These are phyloP conservation scores for Blastobotrys raffinosifermentans DNA, from an alignment of 1,139 yeast species.

Conservation along the genomic window DNA sequence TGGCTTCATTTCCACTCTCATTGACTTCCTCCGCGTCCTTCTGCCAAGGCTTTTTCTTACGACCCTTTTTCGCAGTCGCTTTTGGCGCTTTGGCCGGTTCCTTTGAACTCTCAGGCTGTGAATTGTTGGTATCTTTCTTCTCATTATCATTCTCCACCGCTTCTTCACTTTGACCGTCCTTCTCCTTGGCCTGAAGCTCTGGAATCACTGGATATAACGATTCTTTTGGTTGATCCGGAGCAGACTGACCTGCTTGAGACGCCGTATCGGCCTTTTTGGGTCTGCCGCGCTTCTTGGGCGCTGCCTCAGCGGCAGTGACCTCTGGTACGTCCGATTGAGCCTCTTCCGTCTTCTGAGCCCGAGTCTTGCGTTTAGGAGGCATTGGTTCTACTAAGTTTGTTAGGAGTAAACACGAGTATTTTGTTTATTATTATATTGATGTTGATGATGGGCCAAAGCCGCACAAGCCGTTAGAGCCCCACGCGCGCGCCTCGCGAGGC, in stretches of 20 bases:
- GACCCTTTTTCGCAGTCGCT: not conserved
- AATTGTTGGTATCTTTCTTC: not conserved
- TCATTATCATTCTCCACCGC: not conserved
- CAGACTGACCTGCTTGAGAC: not conserved
- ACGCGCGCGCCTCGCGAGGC: no score
- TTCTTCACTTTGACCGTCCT: no score
- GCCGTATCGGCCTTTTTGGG: not conserved
- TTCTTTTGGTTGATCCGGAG: not conserved
- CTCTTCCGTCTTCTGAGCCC: not conserved
- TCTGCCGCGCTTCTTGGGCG: conserved; percentile 1
- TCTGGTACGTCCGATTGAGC: not conserved
- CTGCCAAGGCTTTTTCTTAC: conserved; percentile 3
- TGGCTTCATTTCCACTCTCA: no score
- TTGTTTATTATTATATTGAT: no score
- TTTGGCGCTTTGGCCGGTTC: no score
- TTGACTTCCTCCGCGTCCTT: not conserved
- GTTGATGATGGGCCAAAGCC: no score
- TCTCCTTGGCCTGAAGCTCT: not conserved
- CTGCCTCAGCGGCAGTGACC: not conserved
- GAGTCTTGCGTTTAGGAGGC: conserved; percentile 1
- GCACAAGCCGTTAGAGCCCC: no score
- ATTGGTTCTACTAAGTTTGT: no score
- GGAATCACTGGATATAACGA: conserved; percentile 1
- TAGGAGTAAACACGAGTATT: no score
- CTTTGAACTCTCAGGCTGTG: no score